Base-by-base conservation (phyloP, 2,329 filamentous ascomycete species). In the Neofusicoccum kwambonambiense region DNA sequence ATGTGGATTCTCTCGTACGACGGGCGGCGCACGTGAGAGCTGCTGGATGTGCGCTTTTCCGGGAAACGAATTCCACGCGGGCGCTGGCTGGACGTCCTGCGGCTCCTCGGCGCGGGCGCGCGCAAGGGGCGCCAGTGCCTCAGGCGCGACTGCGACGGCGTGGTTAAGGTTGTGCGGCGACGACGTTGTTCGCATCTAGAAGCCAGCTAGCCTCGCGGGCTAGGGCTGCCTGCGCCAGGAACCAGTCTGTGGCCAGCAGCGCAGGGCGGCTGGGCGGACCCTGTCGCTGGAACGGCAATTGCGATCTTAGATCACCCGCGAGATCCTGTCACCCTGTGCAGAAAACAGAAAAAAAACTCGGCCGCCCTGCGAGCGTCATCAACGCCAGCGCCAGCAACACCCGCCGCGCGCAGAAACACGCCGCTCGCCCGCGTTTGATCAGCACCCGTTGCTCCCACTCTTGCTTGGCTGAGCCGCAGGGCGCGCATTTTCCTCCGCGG, bases 281-380 rank as follows among this genome's bases (percentile, higher is more conserved):
- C 56, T 60, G 56, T 31, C 56, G 27, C 47, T n/a, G 13, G 41
- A n/a, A 35, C 42, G 41, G 56, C 56, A 45, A 45, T 22, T 58
- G 56, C 27, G 42, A 60, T 60, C 56, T 60, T 60, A 60, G 56
- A 60, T 60, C 56, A 60, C 17, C 56, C 56, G 50, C 50, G n/a
- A 52, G 50, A 52, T 35, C 27, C 27, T 31, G 27, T 1, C 47
- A 50, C 27, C 47, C 27, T 31, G 27, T 31, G 52, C 52, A 34
- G 41, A 37, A 34, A 34, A 11, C 19, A 60, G 47, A 60, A 58
- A 58, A 47, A 60, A 58, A 9, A 12, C 11, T 39, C 13, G 13
- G 34, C 42, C 47, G 6, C 56, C 41, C 42, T 35, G 27, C n/a
- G n/a, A 39, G 47, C 56, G 56, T 60, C 56, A 49, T 19, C 56